Evolutionary conservation across 2,329 filamentous ascomycete species (phyloP), one percentile per base, ranked within the genome.

Genomic region (Venturia oleaginea): DNA sequence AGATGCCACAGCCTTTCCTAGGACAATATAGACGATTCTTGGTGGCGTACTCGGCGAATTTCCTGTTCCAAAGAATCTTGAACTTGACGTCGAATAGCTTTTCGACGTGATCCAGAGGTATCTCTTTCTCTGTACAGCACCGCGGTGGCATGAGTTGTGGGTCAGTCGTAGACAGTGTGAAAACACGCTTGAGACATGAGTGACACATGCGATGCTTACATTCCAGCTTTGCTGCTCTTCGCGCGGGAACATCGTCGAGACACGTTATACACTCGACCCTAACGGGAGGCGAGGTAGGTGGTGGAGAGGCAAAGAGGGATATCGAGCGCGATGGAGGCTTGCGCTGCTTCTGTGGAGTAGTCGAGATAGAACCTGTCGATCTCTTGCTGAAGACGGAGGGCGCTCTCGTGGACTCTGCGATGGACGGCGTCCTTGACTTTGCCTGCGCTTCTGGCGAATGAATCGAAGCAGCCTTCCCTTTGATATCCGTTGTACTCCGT

Each of bases 191-290:
- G 48, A 96, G 79, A 73, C 92, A 96, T 8, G 81, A 74, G 68
- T 89, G 81, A 75, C 92, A 96, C 88, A 93, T 92, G 67, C 86
- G 84, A 74, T 96, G 91, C 2, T 86, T 86, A 72, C 92, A 96
- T 22, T 67, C 34, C 4, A 96, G 83, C 73, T 87, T 89, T 43
- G 86, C 86, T 40, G 87, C 83, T 73, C 85, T 86, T 66, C 80
- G 80, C 11, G 81, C 71, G 0, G 86, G 84, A 2, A 89, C 77
- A 67, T 90, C 86, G 67, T 90, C 87, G 71, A 87, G 77, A 72
- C 91, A 96, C 30, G 84, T 84, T 59, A 91, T 78, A 70, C 91
- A 96, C 70, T 88, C 83, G 55, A 88, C 81, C 65, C 87, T 91
- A 69, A 8, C 15, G 17, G 51, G 60, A 37, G 62, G 32, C 32